Conservation (phyloP, 2,329 filamentous ascomycete species). For the Lasiodiplodia gonubiensis region DNA sequence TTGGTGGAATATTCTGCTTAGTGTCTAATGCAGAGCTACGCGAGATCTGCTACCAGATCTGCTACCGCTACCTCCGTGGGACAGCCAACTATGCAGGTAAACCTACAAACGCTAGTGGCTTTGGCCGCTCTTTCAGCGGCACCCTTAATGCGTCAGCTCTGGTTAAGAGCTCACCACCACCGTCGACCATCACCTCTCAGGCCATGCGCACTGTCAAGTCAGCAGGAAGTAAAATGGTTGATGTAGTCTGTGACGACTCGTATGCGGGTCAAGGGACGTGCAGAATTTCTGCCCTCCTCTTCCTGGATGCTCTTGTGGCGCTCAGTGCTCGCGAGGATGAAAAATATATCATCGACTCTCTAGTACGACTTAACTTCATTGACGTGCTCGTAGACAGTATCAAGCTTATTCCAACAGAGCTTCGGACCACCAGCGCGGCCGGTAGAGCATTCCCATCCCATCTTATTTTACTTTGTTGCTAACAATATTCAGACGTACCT, state of each 20-base stretch:
- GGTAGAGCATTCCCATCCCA: slow-evolving; percentile 29
- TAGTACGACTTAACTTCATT: slow-evolving; percentile 88
- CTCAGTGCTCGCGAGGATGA: slow-evolving; percentile 75
- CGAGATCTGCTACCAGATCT: slow-evolving; percentile 88
- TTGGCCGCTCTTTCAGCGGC: slow-evolving; percentile 35
- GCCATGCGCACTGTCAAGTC: slow-evolving; percentile 74
- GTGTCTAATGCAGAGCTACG: slow-evolving; percentile 74
- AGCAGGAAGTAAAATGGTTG: slow-evolving; percentile 80
- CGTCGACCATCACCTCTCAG: slow-evolving; percentile 51
- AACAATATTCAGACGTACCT: slow-evolving; percentile 54
- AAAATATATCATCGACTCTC: slow-evolving; percentile 74
- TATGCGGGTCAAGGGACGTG: slow-evolving; percentile 81
- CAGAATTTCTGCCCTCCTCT: slow-evolving; percentile 82
- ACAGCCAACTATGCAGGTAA: slow-evolving; percentile 54
- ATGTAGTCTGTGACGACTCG: slow-evolving; percentile 90
- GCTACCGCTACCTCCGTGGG: slow-evolving; percentile 80
- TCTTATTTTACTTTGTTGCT: not conserved
- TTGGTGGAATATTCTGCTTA: slow-evolving; percentile 78
- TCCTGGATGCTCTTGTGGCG: slow-evolving; percentile 79
- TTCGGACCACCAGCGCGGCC: slow-evolving; percentile 45
- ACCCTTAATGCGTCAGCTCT: slow-evolving; percentile 19
- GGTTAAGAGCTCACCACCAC: slow-evolving; percentile 34
- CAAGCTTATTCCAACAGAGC: slow-evolving; percentile 74
- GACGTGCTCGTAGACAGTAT: slow-evolving; percentile 89
- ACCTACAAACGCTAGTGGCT: slow-evolving; percentile 40